Percentiles rank a stretch among this genome's conserved stretches.
phyloP scores from a whole-genome alignment of 2,329 filamentous ascomycete species.

The Verticillium isaacii region DNA sequence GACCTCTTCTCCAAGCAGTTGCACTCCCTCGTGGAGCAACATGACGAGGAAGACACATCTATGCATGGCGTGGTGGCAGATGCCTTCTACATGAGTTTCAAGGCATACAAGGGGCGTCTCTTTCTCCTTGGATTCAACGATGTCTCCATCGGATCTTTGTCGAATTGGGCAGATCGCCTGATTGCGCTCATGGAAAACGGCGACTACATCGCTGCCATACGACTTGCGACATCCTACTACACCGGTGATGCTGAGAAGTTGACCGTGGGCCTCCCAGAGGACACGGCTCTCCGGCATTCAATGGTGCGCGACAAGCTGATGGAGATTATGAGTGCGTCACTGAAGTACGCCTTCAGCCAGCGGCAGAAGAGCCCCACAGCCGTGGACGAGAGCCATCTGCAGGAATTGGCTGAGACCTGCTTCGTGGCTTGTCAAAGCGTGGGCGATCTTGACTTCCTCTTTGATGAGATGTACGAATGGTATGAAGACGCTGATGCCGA shows the following conservation, averaged over 20 bases:
- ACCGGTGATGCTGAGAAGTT: conserved; percentile 87
- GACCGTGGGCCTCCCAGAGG: conserved; percentile 88
- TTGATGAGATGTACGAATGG: conserved; percentile 85
- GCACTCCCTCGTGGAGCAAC: conserved; percentile 76
- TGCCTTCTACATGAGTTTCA: conserved; percentile 97
- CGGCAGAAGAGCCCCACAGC: conserved; percentile 43
- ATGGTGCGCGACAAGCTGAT: conserved; percentile 86
- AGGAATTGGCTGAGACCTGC: conserved; percentile 75
- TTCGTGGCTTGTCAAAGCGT: conserved; percentile 80
- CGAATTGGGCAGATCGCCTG: conserved; percentile 94
- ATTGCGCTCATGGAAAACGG: conserved; percentile 93
- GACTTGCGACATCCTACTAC: conserved; percentile 88
- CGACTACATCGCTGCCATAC: conserved; percentile 90
- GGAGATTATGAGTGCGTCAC: conserved; percentile 88
- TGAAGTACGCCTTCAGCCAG: conserved; percentile 81
- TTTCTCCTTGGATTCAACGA: conserved; percentile 95
- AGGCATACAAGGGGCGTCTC: conserved; percentile 86
- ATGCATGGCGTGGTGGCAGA: conserved; percentile 97
- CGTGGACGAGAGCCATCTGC: conserved; percentile 56
- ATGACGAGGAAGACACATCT: conserved; percentile 79
- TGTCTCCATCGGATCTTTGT: conserved; percentile 82
- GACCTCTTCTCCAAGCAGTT: conserved; percentile 89
- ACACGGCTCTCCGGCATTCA: conserved; percentile 66
- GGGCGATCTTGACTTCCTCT: conserved; percentile 75
- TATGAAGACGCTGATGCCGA: conserved; percentile 74